These are phyloP conservation scores for Haplosporangium sp. DNA, from an alignment of 371 early-diverging fungal species.

Conservation along the genomic window DNA sequence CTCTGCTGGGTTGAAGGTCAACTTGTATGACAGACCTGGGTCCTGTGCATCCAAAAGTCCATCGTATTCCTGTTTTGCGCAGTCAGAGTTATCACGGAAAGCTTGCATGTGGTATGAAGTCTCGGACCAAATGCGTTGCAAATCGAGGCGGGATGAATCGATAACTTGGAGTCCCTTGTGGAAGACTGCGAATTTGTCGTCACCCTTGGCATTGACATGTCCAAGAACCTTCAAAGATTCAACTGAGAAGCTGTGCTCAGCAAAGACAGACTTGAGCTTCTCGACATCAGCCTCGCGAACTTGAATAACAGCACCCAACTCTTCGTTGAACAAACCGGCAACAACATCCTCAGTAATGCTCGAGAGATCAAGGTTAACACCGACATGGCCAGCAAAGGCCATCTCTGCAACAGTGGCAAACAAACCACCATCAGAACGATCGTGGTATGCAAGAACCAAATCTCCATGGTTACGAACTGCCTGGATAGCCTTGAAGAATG, in stretches of 20 bases:
- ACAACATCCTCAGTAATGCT: constrained; percentile 66
- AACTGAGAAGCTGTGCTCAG: constrained; percentile 64
- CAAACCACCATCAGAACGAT: constrained; percentile 97
- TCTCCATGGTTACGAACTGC: constrained; percentile 60
- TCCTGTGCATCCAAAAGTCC: constrained; percentile 73
- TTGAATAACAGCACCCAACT: constrained; percentile 95
- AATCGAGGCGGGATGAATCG: constrained; percentile 67
- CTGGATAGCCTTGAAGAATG: constrained; percentile 87
- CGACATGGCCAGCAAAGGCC: constrained; percentile 94
- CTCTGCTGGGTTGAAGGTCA: constrained; percentile 83
- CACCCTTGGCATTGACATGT: constrained; percentile 61
- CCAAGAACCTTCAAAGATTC: constrained; percentile 75
- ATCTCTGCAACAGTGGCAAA: constrained; percentile 92
- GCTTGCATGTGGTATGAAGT: constrained; percentile 93
- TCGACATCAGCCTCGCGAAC: constrained; percentile 73
- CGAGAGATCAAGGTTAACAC: constrained; percentile 75
- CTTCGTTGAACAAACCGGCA: constrained; percentile 91
- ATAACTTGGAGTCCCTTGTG: constrained; percentile 58
- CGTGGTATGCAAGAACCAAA: constrained; percentile 93
- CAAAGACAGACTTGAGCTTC: constrained; percentile 65
- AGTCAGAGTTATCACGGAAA: constrained; percentile 90
- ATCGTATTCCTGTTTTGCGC: constrained; percentile 88
- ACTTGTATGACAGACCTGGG: constrained; percentile 79
- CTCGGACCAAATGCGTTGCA: constrained; percentile 89
- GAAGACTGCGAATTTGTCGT: constrained; percentile 59